Evolutionary conservation across 768 basidiomycete species (phyloP), one percentile per base, ranked within the genome.

Genomic region (Pleurotus pulmonarius): DNA sequence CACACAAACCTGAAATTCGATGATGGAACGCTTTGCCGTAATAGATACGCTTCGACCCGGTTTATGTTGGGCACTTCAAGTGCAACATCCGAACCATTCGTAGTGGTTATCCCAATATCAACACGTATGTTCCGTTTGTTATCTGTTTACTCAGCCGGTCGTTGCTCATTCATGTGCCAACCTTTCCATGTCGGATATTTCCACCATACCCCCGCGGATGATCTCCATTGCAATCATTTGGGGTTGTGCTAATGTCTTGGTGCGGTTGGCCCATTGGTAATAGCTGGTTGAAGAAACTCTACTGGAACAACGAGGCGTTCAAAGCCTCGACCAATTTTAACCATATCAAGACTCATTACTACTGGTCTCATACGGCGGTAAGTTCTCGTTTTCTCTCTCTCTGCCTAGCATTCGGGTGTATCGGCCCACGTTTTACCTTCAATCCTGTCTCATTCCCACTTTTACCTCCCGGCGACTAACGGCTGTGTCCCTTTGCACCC

Each of bases 61-160:
- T 89, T 13, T 98, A 98, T 70, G 81, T 88, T 46, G 84, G 87
- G 0, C 92, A 94, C 68, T 98, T 98, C 82, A 98, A 98, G 64
- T 95, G 93, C 74, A 94, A 96, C 76, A 68, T 92, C 60, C 85
- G 87, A 26, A 85, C 82, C 43, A 90, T 97, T 66, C 91, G 95
- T 20, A 75, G 85, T 64, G 90, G 90, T 5, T 98, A 94, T 70
- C 94, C 95, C 16, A 80, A 85, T 47, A 81, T 97, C 48, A 82
- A 98, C 72, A 67, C 67, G 84, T 82, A 55, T 45, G 78, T 71
- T n/a, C 47, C 25, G 18, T 37, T 24, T 22, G 40, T 9, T 18
- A 20, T 13, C 47, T 45, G 11, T 8, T 9, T 11, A 39, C 46
- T 37, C 48, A 29, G 3, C 11, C 29, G 29, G 2, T 34, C 9